These are phyloP conservation scores for Fraxinus albicans DNA, from an alignment of 305 asterid species.

Conservation along the genomic window DNA sequence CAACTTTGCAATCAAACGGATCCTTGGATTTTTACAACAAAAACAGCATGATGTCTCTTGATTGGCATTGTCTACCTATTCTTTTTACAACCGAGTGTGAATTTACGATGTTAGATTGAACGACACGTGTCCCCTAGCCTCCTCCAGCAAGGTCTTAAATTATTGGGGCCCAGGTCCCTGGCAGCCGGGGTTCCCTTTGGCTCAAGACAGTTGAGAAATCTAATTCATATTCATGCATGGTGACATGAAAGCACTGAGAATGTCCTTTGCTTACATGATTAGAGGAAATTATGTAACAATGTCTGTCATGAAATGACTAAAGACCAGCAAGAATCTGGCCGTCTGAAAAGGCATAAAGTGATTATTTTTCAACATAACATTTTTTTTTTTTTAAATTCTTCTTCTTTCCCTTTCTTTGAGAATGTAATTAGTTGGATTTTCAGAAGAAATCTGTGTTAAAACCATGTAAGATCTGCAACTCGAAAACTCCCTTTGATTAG, in stretches of 20 bases:
- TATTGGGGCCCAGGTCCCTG: background rate
- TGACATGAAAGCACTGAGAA: background rate
- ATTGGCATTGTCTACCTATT: background rate
- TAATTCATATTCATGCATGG: background rate
- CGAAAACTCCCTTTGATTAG: background rate
- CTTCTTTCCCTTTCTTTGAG: background rate
- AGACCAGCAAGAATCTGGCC: background rate
- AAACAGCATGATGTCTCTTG: background rate
- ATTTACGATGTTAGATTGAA: too few relatives aligned
- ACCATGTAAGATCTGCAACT: background rate
- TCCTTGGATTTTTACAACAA: background rate
- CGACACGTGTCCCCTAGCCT: background rate
- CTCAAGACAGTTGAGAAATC: background rate
- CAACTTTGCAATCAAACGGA: too few relatives aligned
- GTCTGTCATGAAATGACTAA: background rate
- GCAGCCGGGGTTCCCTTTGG: background rate
- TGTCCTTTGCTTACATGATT: background rate
- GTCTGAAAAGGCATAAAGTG: background rate
- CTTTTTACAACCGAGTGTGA: background rate
- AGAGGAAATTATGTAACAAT: background rate
- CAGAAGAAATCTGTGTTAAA: background rate
- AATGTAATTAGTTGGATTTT: background rate
- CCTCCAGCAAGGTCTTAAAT: background rate
- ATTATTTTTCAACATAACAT: background rate
- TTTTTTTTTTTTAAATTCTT: background rate